Conservation (phyloP, 176 grass and related monocot genomes). For the Cenchrus fungigraminus region DNA sequence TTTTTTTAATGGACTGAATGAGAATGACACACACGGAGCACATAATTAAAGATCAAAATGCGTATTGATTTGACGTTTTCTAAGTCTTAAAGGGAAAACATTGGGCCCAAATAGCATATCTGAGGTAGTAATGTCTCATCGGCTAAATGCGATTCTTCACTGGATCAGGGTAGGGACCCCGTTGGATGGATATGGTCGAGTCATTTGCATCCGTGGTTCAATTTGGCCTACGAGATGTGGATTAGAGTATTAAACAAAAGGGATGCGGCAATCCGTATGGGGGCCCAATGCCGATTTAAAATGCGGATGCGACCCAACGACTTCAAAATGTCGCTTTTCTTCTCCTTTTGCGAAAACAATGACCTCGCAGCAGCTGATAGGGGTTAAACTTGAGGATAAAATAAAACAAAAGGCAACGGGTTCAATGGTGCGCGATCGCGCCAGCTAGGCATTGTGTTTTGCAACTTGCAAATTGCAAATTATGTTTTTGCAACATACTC, state of each 20-base stretch:
- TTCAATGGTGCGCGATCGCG: background rate
- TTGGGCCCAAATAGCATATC: background rate
- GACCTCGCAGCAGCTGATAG: background rate
- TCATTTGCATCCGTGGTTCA: background rate
- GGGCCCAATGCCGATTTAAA: background rate
- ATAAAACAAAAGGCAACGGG: background rate
- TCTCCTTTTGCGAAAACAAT: background rate
- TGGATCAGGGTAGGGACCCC: background rate
- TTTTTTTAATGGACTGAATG: too few species aligned
- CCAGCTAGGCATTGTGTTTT: background rate
- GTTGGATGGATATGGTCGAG: background rate
- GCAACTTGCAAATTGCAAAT: constrained; percentile 28
- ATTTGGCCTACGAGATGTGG: background rate
- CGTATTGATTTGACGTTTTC: background rate
- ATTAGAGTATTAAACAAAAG: background rate
- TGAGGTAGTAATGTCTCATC: background rate
- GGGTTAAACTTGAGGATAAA: background rate
- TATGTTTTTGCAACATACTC: background rate
- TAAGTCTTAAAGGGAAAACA: background rate
- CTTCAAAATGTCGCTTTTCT: background rate
- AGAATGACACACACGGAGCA: background rate
- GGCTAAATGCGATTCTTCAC: background rate
- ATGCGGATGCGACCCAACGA: background rate
- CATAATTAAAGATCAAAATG: background rate
- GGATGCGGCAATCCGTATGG: background rate